Evolutionary conservation across 371 early-diverging fungal genomes (phyloP), one percentile per base, ranked within the genome.

Genomic region (Mortierella sp.): DNA sequence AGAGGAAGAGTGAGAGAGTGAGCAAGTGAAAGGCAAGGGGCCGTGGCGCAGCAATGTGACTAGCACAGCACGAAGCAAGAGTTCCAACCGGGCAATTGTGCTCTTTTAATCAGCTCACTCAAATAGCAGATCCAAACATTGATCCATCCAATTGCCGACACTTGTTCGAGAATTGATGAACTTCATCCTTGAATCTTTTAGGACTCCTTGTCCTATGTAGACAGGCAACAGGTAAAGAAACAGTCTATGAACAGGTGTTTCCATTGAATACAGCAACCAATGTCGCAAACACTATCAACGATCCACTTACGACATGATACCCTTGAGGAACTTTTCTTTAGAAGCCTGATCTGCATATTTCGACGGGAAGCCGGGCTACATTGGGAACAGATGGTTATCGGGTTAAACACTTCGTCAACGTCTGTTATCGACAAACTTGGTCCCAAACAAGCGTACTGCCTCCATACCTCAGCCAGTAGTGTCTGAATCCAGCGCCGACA

Each of bases 291-390:
- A 50, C 16, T 28, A 12, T 29, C 12, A 25, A 31, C 28, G 54
- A 1, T 29, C 25, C 16, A 78, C 81, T 70, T 84, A 87, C 88
- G 84, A 82, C 34, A 86, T 53, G 14, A 86, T 78, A 9, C 86
- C 83, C 70, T 87, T 88, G 48, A 85, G 54, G 66, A 92, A 91
- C 34, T 67, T 59, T 58, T 87, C 87, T 76, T 91, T 92, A 43
- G 87, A 86, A 4, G 57, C 57, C 22, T 68, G 73, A 28, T 79
- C 80, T 0, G 82, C 87, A 54, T 88, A 71, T 4, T 68, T 51
- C 14, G 89, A 88, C 1, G 92, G 92, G 60, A 92, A 92, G 0
- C 80, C 85, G 4, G 86, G 84, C 89, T 88, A 79, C 31, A 54
- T n/a, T 17, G 16, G 17, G 19, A 37, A 29, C 41, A 56, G 27